A percentile compares a stretch with the other conserved stretches of the same genome.
These are phyloP conservation scores for Nicotiana rustica DNA, from an alignment of 305 asterid species.

Conservation along the genomic window DNA sequence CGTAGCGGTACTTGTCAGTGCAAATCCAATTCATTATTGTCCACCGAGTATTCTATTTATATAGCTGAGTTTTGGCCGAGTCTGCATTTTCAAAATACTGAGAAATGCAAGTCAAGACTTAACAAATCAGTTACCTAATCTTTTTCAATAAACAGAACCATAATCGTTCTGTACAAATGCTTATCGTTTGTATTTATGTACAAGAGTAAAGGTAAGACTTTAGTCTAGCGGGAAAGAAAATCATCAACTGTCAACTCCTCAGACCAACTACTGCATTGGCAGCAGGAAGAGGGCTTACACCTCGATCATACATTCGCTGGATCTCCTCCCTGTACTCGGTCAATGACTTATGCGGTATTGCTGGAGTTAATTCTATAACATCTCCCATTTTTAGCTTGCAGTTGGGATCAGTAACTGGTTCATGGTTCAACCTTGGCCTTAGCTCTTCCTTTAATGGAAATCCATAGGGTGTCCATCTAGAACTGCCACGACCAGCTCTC, in stretches of 20 bases:
- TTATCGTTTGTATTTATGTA: slow-evolving; percentile 31
- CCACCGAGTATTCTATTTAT: too few relatives aligned
- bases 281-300: slow-evolving; percentile 42
- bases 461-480: slow-evolving; percentile 66
- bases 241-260: slow-evolving; percentile 57
- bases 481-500: slow-evolving; percentile 65
- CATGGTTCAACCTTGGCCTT: slow-evolving; percentile 80
- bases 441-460: slow-evolving; percentile 80
- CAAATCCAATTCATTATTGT: too few relatives aligned
- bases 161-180: slow-evolving; percentile 32
- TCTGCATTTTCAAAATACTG: too few relatives aligned
- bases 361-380: slow-evolving; percentile 84
- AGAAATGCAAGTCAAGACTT: background rate
- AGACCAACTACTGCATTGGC: slow-evolving; percentile 54
- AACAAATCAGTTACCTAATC: background rate
- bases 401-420: slow-evolving; percentile 67
- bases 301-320: slow-evolving; percentile 88
- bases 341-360: slow-evolving; percentile 87
- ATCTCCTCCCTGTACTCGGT: slow-evolving; percentile 83
- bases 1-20: too few relatives aligned
- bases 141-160: slow-evolving; percentile 2
- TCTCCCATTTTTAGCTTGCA: slow-evolving; percentile 96
- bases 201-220: background rate
- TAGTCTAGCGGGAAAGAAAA: background rate
- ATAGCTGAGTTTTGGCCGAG: too few relatives aligned